These are phyloP conservation scores for Lodderomyces orthopsilosis DNA, from an alignment of 1,139 yeast genomes.

Conservation along the genomic window DNA sequence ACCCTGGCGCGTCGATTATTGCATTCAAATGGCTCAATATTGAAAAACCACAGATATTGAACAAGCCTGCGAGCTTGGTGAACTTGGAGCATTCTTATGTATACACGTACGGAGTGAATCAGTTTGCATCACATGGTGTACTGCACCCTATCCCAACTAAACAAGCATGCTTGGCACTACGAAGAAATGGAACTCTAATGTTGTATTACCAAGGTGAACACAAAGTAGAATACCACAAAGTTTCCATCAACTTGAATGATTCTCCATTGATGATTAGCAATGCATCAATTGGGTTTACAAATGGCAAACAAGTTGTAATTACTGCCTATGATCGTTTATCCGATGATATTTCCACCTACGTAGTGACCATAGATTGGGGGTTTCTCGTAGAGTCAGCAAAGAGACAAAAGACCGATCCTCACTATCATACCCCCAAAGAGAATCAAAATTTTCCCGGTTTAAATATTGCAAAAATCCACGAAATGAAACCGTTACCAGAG, in stretches of 20 bases:
- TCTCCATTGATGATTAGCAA: slow-evolving; percentile 28
- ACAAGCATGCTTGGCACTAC: slow-evolving; percentile 68
- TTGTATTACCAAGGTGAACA: slow-evolving; percentile 64
- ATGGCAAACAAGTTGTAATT: slow-evolving; percentile 48
- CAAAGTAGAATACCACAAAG: slow-evolving; percentile 53
- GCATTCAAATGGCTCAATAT: slow-evolving; percentile 69
- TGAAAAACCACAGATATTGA: slow-evolving; percentile 59
- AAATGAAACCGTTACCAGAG: slow-evolving; percentile 28
- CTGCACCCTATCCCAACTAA: slow-evolving; percentile 67
- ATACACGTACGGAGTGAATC: slow-evolving; percentile 57
- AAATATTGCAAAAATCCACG: slow-evolving; percentile 22
- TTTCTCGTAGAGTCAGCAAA: slow-evolving; percentile 47
- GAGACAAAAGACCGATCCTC: slow-evolving; percentile 48
- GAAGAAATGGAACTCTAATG: slow-evolving; percentile 60
- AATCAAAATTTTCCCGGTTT: slow-evolving; percentile 27
- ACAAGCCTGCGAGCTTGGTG: slow-evolving; percentile 47
- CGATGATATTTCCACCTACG: slow-evolving; percentile 44
- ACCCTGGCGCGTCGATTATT: slow-evolving; percentile 29
- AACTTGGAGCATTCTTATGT: slow-evolving; percentile 21
- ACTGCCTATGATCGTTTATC: slow-evolving; percentile 45
- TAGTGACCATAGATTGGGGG: slow-evolving; percentile 61
- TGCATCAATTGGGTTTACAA: slow-evolving; percentile 61
- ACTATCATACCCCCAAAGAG: slow-evolving; percentile 50
- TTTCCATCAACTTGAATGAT: slow-evolving; percentile 23
- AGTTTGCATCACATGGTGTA: slow-evolving; percentile 58